These are phyloP conservation scores for Suillus bovinus DNA, from an alignment of 768 basidiomycete genomes.

Conservation along the genomic window DNA sequence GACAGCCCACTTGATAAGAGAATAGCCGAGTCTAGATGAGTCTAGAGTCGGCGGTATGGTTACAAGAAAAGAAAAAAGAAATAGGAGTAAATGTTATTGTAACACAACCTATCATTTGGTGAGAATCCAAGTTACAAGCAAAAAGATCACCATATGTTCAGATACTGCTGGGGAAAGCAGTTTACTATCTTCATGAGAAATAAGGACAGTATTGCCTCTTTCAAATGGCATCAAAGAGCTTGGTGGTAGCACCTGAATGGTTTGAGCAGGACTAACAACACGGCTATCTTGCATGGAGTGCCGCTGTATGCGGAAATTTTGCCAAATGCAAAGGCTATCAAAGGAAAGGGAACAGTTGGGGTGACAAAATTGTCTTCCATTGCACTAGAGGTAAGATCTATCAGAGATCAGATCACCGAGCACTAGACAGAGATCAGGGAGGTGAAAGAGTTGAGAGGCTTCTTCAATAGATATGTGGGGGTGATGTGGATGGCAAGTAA, in stretches of 20 bases:
- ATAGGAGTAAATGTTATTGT: too few relatives aligned
- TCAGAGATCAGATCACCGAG: constrained; percentile 11
- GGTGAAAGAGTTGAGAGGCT: not conserved
- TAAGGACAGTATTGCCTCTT: constrained; percentile 5
- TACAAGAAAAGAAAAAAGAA: too few relatives aligned
- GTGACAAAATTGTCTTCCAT: not conserved
- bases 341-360: constrained; percentile 8
- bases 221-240: not conserved
- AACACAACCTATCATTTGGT: constrained; percentile 9
- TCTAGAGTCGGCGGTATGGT: too few relatives aligned
- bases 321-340: not conserved
- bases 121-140: not conserved
- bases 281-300: not conserved
- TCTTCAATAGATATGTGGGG: constrained; percentile 6
- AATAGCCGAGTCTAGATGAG: too few relatives aligned
- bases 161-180: not conserved
- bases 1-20: too few relatives aligned
- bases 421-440: constrained; percentile 10
- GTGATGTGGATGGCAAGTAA: constrained; percentile 4
- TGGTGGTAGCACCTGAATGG: constrained; percentile 6
- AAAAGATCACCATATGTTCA: not conserved
- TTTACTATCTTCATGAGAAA: not conserved
- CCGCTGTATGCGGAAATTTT: not conserved
- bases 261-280: not conserved
- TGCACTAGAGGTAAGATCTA: not conserved